Evolutionary conservation across 345 rosid genomes (phyloP), one percentile per base, ranked within the genome.

Genomic region (Hibiscus mutabilis): DNA sequence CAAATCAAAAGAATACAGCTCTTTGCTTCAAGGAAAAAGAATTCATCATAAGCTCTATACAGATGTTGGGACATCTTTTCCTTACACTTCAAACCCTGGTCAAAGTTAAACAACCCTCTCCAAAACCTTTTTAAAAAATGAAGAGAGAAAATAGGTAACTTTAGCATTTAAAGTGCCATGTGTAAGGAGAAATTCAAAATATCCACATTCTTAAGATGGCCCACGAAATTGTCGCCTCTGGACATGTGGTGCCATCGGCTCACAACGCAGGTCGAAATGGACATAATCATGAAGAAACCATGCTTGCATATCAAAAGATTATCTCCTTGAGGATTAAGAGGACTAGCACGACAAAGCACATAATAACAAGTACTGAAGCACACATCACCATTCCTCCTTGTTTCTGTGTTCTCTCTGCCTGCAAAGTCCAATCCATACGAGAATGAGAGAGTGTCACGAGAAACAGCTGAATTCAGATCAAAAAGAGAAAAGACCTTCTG

Each of bases 301-400:
- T 19, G 67, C 51, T 62, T n/a, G 58, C 53, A 11, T 71, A 19
- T 93, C 90, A 92, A 24, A 92, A 88, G 51, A 92, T 19, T 62
- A 88, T 84, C 70, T 82, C 85, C 84, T 92, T 90, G 68, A 95
- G 97, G n/a, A n/a, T n/a, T n/a, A n/a, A n/a, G n/a, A n/a, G n/a
- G 66, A 87, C 80, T 75, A 95, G 76, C 99, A 95, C 90, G 81
- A 90, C 53, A 80, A 89, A 86, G 87, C 99, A 95, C n/a, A 95
- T 89, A 25, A 95, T 86, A 47, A 92, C 89, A 7, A 95, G 97
- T 25, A 83, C 91, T 1, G 97, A 76, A 2, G 94, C 98, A 37
- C 98, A 95, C 90, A 84, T 95, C 73, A 92, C 98, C 96, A 92
- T 95, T 49, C 97, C 96, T 25, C 98, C 99, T 76, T 82, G 80